A percentile compares a stretch with the other conserved stretches of the same genome.
These are phyloP conservation scores for Penicillium sp. DNA, from an alignment of 2,329 filamentous ascomycete genomes.

Conservation along the genomic window DNA sequence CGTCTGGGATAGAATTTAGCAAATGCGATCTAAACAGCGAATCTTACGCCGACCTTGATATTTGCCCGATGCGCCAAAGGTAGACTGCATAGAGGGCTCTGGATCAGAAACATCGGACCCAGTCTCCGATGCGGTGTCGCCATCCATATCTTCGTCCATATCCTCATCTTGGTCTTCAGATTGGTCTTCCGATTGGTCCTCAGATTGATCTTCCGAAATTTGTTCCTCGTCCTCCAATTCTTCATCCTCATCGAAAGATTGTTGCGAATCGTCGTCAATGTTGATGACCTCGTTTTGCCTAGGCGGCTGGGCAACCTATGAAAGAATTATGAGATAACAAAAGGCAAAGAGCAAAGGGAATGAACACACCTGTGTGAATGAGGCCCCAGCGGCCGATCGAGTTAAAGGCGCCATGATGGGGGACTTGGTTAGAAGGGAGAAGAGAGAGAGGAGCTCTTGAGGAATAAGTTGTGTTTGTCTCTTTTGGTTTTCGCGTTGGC, in stretches of 20 bases:
- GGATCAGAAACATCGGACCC: slow-evolving; percentile 28
- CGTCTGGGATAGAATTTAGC: slow-evolving; percentile 17
- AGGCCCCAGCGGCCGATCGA: slow-evolving; percentile 23
- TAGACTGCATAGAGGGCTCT: slow-evolving; percentile 16
- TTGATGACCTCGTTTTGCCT: slow-evolving; percentile 38
- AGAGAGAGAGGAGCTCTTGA: slow-evolving; percentile 14
- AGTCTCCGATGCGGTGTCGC: slow-evolving; percentile 24
- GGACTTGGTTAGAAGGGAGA: slow-evolving; percentile 19
- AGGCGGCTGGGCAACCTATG: slow-evolving; percentile 18
- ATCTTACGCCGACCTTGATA: slow-evolving; percentile 12
- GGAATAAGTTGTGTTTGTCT: slow-evolving; percentile 27
- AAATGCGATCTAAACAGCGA: not conserved
- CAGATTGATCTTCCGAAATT: slow-evolving; percentile 3
- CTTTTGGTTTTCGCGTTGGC: slow-evolving; percentile 33
- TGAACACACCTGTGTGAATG: slow-evolving; percentile 15
- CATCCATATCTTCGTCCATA: slow-evolving; percentile 30
- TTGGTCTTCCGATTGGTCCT: not conserved
- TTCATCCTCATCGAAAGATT: slow-evolving; percentile 24
- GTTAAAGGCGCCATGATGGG: slow-evolving; percentile 40
- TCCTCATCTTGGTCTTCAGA: slow-evolving; percentile 21
- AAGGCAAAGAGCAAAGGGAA: not conserved
- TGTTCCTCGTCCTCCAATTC: slow-evolving; percentile 24
- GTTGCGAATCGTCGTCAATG: slow-evolving; percentile 37
- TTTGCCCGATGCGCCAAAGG: slow-evolving; percentile 9
- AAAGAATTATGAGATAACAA: slow-evolving; percentile 11